Percentiles rank a stretch among this genome's conserved stretches.
Conservation (phyloP, 2,329 filamentous ascomycete genomes). For the Zasmidium cellare region DNA sequence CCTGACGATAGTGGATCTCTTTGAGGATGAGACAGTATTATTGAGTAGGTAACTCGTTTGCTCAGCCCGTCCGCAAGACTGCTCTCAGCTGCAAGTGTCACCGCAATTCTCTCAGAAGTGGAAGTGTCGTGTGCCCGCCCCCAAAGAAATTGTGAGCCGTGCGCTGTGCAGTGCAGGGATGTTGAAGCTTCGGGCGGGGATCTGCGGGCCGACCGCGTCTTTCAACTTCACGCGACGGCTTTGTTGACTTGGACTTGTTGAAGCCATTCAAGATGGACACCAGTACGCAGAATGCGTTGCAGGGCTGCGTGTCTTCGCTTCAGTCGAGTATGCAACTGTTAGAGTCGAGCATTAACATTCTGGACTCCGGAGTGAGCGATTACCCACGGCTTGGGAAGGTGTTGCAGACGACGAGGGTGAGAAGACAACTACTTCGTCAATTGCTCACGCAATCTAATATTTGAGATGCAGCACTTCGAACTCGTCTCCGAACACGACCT, state of each 20-base stretch:
- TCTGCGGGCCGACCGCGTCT: neutral
- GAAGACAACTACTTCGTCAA: conserved; percentile 16
- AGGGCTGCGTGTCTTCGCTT: conserved; percentile 61
- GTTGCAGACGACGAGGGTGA: conserved; percentile 62
- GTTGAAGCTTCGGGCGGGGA: neutral
- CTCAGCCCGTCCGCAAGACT: too few relatives aligned
- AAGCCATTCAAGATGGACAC: conserved; percentile 25
- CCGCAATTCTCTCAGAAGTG: too few relatives aligned
- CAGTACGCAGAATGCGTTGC: conserved; percentile 45
- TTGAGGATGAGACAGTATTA: too few relatives aligned
- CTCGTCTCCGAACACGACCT: conserved; percentile 84
- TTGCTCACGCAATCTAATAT: conserved; percentile 1
- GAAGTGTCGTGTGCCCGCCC: too few relatives aligned
- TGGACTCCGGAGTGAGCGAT: conserved; percentile 63
- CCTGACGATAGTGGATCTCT: too few relatives aligned
- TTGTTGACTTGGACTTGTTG: too few relatives aligned
- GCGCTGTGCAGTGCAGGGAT: too few relatives aligned
- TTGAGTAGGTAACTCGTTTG: too few relatives aligned
- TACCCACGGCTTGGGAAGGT: conserved; percentile 64
- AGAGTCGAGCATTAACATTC: conserved; percentile 62
- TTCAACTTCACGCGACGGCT: neutral
- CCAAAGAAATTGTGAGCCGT: too few relatives aligned
- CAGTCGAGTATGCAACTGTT: conserved; percentile 62
- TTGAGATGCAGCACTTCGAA: conserved; percentile 78
- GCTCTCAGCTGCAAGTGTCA: too few relatives aligned